These are phyloP conservation scores for Cardamine occulta DNA, from an alignment of 345 rosid species.

Conservation along the genomic window DNA sequence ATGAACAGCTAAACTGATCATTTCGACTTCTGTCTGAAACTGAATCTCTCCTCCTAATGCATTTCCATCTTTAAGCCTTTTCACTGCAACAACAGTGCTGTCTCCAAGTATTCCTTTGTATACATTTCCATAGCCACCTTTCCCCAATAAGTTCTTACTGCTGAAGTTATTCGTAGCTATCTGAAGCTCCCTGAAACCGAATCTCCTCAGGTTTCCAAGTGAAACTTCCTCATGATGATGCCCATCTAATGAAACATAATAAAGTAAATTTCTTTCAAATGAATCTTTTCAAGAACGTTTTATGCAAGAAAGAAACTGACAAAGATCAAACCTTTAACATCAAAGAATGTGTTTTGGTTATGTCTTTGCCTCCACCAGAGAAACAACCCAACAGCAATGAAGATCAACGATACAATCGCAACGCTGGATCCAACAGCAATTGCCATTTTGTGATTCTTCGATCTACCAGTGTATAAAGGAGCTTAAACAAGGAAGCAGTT, in stretches of 20 bases:
- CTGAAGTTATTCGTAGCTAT: constrained; percentile 48
- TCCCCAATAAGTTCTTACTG: constrained; percentile 45
- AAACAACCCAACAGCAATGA: constrained; percentile 69
- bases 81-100: constrained; percentile 45
- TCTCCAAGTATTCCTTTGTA: constrained; percentile 48
- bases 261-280: constrained; percentile 13
- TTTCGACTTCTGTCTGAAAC: constrained; percentile 50
- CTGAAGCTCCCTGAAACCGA: constrained; percentile 46
- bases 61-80: constrained; percentile 48
- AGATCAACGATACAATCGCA: constrained; percentile 61
- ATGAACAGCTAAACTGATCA: constrained; percentile 51
- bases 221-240: constrained; percentile 49
- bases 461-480: constrained; percentile 46
- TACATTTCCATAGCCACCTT: constrained; percentile 51
- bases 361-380: constrained; percentile 88
- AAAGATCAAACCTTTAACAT: constrained; percentile 70
- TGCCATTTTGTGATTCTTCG: constrained; percentile 69
- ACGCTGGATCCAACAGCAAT: constrained; percentile 76
- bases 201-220: constrained; percentile 48
- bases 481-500: constrained; percentile 38
- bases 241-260: constrained; percentile 31
- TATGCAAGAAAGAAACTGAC: constrained; percentile 19
- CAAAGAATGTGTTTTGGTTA: constrained; percentile 66
- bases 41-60: constrained; percentile 52
- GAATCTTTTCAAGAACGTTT: constrained; percentile 23